These are phyloP conservation scores for Trichoderma sp. DNA, from an alignment of 2,329 filamentous ascomycete genomes.

Conservation along the genomic window DNA sequence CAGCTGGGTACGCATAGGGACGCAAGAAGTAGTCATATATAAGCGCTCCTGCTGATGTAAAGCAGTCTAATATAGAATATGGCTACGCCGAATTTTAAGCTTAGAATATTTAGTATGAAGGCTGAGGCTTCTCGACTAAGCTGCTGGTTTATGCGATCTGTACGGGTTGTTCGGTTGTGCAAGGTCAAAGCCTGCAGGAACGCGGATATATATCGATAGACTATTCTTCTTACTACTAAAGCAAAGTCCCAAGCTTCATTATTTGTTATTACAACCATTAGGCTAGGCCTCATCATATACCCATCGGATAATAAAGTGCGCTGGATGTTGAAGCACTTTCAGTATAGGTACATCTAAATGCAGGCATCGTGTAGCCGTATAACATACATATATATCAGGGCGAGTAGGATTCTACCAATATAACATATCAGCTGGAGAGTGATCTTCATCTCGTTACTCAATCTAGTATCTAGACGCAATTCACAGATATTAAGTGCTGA, in stretches of 20 bases:
- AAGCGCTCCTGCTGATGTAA: background rate
- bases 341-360: too few species aligned
- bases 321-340: too few species aligned
- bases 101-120: background rate
- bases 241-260: background rate
- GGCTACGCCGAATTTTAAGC: background rate
- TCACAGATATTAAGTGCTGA: background rate
- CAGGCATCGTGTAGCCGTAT: background rate
- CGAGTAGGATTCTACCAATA: background rate
- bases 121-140: background rate
- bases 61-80: background rate
- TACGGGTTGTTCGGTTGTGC: background rate
- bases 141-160: background rate
- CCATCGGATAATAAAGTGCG: background rate
- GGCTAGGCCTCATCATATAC: background rate
- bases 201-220: background rate
- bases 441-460: background rate
- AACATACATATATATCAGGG: background rate
- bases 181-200: background rate
- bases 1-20: background rate
- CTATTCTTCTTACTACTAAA: background rate
- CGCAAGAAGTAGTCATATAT: background rate
- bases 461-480: background rate
- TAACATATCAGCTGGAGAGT: background rate
- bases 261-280: background rate